Base-by-base conservation (phyloP, 805 yeast genomes). In the Wickerhamiella galacta region DNA sequence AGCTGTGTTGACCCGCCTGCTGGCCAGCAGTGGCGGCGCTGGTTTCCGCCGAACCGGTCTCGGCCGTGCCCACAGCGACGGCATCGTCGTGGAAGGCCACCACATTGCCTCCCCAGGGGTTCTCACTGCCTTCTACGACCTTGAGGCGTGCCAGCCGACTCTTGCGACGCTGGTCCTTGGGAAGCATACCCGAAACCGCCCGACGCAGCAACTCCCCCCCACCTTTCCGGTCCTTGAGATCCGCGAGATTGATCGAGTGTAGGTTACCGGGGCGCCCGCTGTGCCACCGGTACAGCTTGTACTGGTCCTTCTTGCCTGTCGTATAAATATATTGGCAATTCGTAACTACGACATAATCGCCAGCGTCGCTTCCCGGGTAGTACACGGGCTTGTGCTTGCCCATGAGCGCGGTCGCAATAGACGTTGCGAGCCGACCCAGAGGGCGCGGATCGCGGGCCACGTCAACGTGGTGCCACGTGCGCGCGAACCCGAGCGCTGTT, bases 341-440 rank as follows among this genome's bases (percentile, higher is more conserved):
- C 10, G 95, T 79, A 2, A 87, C 95, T 9, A 90, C 96, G 9
- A 90, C 95, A 50, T 85, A 90, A 56, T 90, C 99, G 10, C 99
- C 99, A 42, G 75, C 72, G 58, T 90, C 99, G 52, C 77, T 46
- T 36, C 44, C 66, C 19, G 70, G 71, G 47, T 83, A 81, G 43
- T 59, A 76, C 0, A 82, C 68, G 3, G 99, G 99, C 62, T 90
- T 90, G 60, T 90, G 95, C 55, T 90, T 90, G n/a, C 99, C 99
- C 58, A 80, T 82, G 26, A 90, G 64, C 0, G 90, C 74, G 20
- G 72, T 63, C 17, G 98, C 95, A 36, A 90, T 83, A 36, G 75
- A 66, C 1, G 93, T 65, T 3, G 99, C 96, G 36, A 90, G 56
- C 51, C 96, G 75, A 52, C 99, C 99, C 30, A 90, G 57, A 0